These are phyloP conservation scores for Neoscytalidium dimidiatum DNA, from an alignment of 2,329 filamentous ascomycete species.

Conservation along the genomic window DNA sequence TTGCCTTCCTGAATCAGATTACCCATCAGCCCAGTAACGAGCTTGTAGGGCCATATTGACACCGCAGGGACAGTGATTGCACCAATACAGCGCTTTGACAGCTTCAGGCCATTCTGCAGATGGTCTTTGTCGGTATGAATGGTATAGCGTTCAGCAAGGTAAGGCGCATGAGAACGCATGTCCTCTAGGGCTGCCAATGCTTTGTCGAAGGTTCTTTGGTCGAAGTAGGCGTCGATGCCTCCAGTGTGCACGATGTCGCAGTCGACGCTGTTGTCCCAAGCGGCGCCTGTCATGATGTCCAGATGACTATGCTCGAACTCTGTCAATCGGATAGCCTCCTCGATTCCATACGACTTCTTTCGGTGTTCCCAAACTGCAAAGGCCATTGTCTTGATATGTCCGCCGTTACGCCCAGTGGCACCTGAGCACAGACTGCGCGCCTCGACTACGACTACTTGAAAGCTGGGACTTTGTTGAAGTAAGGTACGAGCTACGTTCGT, in stretches of 20 bases:
- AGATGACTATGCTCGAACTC: not conserved
- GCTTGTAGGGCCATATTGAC: not conserved
- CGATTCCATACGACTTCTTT: not conserved
- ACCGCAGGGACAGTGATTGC: not conserved
- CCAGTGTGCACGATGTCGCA: not conserved
- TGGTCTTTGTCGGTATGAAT: not conserved
- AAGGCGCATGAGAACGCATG: not conserved
- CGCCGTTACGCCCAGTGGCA: constrained; percentile 58
- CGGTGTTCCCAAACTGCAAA: not conserved
- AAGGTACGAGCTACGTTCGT: constrained; percentile 67
- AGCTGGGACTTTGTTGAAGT: constrained; percentile 27
- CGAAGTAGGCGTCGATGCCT: not conserved
- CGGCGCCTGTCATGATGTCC: not conserved
- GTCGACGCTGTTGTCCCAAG: not conserved
- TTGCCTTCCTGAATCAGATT: not conserved
- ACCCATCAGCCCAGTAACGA: not conserved
- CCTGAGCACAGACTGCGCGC: constrained; percentile 53
- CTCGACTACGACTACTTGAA: constrained; percentile 41
- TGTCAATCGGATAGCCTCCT: not conserved
- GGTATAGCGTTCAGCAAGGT: not conserved
- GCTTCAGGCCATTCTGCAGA: not conserved
- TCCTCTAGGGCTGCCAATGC: not conserved
- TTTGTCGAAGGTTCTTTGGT: not conserved
- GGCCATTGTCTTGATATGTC: constrained; percentile 41
- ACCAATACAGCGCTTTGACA: not conserved